Conservation (phyloP, 1,284 basidiomycete genomes). For the Cronartium quercuum region DNA sequence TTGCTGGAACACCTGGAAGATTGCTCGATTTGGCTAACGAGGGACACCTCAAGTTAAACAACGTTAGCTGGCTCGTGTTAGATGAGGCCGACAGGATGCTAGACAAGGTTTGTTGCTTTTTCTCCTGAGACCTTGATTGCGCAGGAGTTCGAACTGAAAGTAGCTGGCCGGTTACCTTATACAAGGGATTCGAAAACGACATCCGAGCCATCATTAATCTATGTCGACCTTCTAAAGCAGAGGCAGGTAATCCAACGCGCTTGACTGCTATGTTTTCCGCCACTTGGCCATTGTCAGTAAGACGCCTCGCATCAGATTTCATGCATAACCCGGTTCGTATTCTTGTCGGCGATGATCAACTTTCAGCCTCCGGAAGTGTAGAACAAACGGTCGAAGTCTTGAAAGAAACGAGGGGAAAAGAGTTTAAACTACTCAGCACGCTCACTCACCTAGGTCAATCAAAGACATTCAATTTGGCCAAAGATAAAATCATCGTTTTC, state of each 20-base stretch:
- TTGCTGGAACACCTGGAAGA: constrained; percentile 91
- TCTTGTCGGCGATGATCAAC: constrained; percentile 90
- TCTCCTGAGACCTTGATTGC: neutral
- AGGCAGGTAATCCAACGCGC: constrained; percentile 42
- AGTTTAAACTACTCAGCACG: constrained; percentile 54
- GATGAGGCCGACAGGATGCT: constrained; percentile 99
- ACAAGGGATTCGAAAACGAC: constrained; percentile 94
- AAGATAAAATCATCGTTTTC: constrained; percentile 63
- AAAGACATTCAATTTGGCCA: constrained; percentile 12
- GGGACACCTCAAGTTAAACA: constrained; percentile 64
- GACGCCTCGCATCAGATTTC: constrained; percentile 85
- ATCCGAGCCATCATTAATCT: constrained; percentile 83
- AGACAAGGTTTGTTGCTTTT: constrained; percentile 57
- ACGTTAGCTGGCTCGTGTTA: constrained; percentile 83
- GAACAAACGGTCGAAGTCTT: constrained; percentile 76
- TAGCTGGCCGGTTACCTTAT: neutral
- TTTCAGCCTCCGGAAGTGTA: constrained; percentile 87
- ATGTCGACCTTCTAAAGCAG: constrained; percentile 54
- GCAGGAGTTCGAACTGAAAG: neutral
- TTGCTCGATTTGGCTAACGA: constrained; percentile 83
- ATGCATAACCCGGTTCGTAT: constrained; percentile 78
- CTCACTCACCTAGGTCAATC: neutral
- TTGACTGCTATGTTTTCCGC: constrained; percentile 66
- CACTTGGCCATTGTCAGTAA: constrained; percentile 96
- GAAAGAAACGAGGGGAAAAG: constrained; percentile 77